phyloP scores from a whole-genome alignment of 176 grass and related monocot species.

The Carex kokanica region DNA sequence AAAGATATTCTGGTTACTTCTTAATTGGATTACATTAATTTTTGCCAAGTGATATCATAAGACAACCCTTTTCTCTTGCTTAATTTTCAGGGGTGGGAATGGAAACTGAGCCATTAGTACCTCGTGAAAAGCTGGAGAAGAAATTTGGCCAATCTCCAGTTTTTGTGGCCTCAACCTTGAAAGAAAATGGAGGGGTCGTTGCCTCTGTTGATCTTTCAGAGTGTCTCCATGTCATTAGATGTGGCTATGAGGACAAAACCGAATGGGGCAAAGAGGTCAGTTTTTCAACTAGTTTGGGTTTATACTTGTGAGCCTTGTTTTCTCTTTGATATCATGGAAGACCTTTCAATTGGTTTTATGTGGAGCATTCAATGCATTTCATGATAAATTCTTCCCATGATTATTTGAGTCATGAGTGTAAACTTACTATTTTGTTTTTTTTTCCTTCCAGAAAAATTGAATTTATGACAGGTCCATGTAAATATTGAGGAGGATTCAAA shows the following conservation, averaged over 20 bases:
- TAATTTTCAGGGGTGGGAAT: conserved; percentile 31
- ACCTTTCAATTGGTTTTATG: neutral
- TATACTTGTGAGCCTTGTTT: neutral
- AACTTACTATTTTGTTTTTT: neutral
- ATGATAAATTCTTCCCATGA: neutral
- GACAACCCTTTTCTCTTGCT: neutral
- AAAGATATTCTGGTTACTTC: neutral
- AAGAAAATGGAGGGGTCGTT: conserved; percentile 31
- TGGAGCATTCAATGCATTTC: neutral
- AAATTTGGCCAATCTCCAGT: conserved; percentile 49
- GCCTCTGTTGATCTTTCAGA: conserved; percentile 19
- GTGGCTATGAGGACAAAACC: conserved; percentile 52
- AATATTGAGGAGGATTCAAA: too few relatives aligned
- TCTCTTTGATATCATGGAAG: neutral
- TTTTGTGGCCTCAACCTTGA: conserved; percentile 43
- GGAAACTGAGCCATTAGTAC: conserved; percentile 30
- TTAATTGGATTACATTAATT: neutral
- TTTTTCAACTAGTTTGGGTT: neutral
- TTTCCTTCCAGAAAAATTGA: neutral
- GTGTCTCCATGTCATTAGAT: conserved; percentile 43
- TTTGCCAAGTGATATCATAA: neutral
- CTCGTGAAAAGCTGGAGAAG: conserved; percentile 51
- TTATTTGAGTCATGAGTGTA: neutral
- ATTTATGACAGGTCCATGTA: neutral
- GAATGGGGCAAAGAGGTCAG: conserved; percentile 55